phyloP scores from a whole-genome alignment of 345 rosid genomes.

The Moricandia arvensis region DNA sequence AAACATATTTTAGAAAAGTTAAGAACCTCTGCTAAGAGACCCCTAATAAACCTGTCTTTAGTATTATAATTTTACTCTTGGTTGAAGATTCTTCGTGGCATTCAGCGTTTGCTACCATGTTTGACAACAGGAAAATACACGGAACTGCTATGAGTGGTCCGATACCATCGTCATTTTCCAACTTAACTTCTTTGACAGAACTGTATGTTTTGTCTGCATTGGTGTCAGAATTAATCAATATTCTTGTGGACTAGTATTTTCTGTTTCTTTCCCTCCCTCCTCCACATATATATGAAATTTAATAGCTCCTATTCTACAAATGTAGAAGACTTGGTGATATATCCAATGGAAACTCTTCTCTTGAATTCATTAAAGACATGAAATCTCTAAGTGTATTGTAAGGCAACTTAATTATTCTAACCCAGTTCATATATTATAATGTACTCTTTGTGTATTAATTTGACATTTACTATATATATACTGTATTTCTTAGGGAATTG shows the following conservation, averaged over 20 bases:
- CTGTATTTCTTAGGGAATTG: conserved; percentile 40
- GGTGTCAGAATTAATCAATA: background rate
- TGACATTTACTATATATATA: background rate
- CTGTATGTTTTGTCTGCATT: conserved; percentile 45
- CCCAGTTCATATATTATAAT: background rate
- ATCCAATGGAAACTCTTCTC: conserved; percentile 50
- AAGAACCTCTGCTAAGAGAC: too few relatives aligned
- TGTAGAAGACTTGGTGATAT: conserved; percentile 64
- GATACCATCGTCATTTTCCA: conserved; percentile 56
- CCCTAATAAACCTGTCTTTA: too few relatives aligned
- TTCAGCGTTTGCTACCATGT: background rate
- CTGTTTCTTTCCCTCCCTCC: background rate
- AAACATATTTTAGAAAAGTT: too few relatives aligned
- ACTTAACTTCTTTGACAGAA: conserved; percentile 45
- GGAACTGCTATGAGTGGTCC: conserved; percentile 61
- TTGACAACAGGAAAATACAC: conserved; percentile 47
- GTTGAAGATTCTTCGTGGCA: background rate
- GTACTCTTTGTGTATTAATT: too few relatives aligned
- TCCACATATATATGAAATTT: background rate
- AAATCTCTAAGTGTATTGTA: conserved; percentile 50
- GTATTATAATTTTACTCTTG: background rate
- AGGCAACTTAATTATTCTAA: conserved; percentile 37
- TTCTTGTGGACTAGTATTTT: background rate
- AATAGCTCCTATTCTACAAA: background rate
- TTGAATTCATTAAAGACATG: conserved; percentile 52